Evolutionary conservation across 129 eudicot species (phyloP), one percentile per base, ranked within the genome.

Genomic region (Centrapalus pauciflorus): DNA sequence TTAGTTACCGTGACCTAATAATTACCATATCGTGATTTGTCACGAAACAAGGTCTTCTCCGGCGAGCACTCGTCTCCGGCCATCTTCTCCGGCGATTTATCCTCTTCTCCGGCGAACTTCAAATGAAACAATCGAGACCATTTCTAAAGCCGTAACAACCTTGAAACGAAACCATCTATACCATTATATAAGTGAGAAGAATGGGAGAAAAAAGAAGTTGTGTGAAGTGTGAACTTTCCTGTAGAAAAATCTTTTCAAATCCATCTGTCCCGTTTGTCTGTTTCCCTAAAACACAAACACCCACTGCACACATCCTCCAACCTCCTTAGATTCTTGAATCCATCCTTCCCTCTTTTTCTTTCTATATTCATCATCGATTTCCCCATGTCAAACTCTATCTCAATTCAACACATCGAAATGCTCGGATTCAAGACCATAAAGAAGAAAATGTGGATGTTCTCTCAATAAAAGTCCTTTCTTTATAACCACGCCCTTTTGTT

Each of bases 371-470:
- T 56, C 68, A 71, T 83, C 78, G 78, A 55, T 79, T 63, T 33
- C 29, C 76, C 23, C 75, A n/a, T n/a, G n/a, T n/a, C n/a, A n/a
- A 80, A 64, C 67, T 64, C 66, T 71, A 35, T 61, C 48, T 38
- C 55, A 13, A 10, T 46, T 24, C 61, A 59, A 71, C 34, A 48
- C 83, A 70, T 83, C 54, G 74, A 81, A 66, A 80, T 88, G 91
- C 70, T 80, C 60, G 55, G 71, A 75, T 77, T 81, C 85, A 77
- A 80, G 71, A 74, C 76, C 51, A 59, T 77, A 7, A 82, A 74
- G 82, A 88, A 78, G 84, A 88, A 82, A 82, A 88, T 79, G 86
- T 80, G 85, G 91, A 88, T 84, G 81, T 87, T 79, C 65, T 72
- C 81, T 49, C 76, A 46, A 20, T 84, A 69, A 70, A 35, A 33